Evolutionary conservation across 2,329 filamentous ascomycete genomes (phyloP).

Genomic region (Phoma sp.): DNA sequence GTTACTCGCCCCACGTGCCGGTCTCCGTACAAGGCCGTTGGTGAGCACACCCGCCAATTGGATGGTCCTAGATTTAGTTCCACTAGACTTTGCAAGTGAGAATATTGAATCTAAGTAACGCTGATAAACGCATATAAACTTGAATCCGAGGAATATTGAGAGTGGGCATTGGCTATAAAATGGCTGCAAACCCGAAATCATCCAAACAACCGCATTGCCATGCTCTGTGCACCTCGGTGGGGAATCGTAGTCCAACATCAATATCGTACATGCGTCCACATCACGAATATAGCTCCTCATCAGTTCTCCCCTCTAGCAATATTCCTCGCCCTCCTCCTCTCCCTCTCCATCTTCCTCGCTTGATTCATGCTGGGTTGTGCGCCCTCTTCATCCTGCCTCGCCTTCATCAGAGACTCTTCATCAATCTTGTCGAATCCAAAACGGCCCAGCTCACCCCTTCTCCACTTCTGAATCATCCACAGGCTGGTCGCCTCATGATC

Average conservation of each 20-base stretch:
- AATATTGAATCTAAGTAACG: neutral
- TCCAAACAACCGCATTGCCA: too few relatives aligned
- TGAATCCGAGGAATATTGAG: too few relatives aligned
- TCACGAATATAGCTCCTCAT: too few relatives aligned
- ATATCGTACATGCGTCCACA: too few relatives aligned
- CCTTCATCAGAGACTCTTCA: slow-evolving; percentile 64
- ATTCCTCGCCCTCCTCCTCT: slow-evolving; percentile 49
- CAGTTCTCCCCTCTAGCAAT: slow-evolving; percentile 32
- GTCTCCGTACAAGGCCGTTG: slow-evolving; percentile 12
- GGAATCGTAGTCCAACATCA: too few relatives aligned
- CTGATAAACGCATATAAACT: too few relatives aligned
- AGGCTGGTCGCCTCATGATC: slow-evolving; percentile 77
- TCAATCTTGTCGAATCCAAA: slow-evolving; percentile 82
- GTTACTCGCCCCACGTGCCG: slow-evolving; percentile 20
- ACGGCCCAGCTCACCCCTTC: slow-evolving; percentile 74
- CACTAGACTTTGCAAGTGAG: neutral
- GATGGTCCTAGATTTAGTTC: too few relatives aligned
- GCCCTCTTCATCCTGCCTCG: slow-evolving; percentile 54
- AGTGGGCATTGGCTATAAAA: too few relatives aligned
- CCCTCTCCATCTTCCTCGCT: slow-evolving; percentile 72
- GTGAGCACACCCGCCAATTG: neutral
- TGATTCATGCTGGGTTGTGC: slow-evolving; percentile 69
- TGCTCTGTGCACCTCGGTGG: too few relatives aligned
- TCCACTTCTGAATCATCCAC: slow-evolving; percentile 84
- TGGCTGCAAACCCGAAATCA: too few relatives aligned